These are phyloP conservation scores for Magnolia changhungtana DNA, from an alignment of 164 flowering plant genomes.

Conservation along the genomic window DNA sequence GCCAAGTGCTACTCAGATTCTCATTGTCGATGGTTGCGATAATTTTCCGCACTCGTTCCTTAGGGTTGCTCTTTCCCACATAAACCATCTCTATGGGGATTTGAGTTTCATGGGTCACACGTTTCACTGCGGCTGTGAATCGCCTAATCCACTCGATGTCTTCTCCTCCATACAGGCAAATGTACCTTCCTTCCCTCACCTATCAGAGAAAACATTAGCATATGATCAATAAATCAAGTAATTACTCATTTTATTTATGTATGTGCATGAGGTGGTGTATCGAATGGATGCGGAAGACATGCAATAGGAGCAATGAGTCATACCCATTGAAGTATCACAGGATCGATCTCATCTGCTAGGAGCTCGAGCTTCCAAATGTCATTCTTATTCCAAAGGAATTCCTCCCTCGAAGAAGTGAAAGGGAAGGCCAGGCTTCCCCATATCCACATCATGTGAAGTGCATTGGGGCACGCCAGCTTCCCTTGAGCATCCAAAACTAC, in stretches of 20 bases:
- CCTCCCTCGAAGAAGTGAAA: constrained; percentile 30
- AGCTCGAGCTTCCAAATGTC: constrained; percentile 36
- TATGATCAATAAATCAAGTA: not conserved
- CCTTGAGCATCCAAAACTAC: constrained; percentile 38
- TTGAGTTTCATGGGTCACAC: constrained; percentile 10
- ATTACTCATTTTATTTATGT: not conserved
- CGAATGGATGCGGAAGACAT: not conserved
- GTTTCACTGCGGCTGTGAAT: constrained; percentile 24
- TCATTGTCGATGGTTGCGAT: constrained; percentile 17
- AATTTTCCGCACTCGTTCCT: constrained; percentile 25
- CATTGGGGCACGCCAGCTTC: constrained; percentile 23
- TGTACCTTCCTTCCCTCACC: constrained; percentile 23
- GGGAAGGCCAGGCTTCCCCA: constrained; percentile 40
- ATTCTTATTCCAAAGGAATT: constrained; percentile 26
- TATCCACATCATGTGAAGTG: constrained; percentile 37
- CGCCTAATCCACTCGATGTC: constrained; percentile 37
- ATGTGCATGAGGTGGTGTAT: not conserved
- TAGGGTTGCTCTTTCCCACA: constrained; percentile 44
- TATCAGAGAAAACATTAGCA: constrained; percentile 1
- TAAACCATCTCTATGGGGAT: constrained; percentile 38
- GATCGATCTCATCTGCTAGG: constrained; percentile 32
- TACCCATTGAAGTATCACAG: constrained; percentile 31
- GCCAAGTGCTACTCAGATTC: constrained; percentile 27
- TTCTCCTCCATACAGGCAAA: constrained; percentile 48
- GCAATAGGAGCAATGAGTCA: not conserved